Evolutionary conservation across 257 asterid genomes (phyloP).

Genomic region (Craterostigma plantagineum): DNA sequence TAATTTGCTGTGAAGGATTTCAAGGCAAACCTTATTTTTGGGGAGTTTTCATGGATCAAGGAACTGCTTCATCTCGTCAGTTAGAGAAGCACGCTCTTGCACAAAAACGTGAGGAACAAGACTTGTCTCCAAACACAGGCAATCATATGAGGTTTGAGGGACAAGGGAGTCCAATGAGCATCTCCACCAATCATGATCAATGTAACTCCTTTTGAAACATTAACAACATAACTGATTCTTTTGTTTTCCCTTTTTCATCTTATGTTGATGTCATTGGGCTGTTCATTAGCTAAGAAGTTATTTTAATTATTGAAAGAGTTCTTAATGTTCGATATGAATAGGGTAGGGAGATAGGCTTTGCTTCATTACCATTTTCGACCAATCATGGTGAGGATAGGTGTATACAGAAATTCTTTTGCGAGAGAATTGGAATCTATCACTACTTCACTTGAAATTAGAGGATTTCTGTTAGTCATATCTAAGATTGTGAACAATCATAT

Average conservation of each 20-base stretch:
- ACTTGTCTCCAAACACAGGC: conserved; percentile 17
- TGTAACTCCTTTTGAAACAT: conserved; percentile 19
- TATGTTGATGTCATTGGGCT: not conserved
- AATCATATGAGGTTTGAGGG: conserved; percentile 12
- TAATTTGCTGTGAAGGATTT: conserved; percentile 21
- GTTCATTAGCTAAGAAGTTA: no score
- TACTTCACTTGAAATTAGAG: no score
- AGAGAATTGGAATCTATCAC: no score
- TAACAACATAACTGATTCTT: not conserved
- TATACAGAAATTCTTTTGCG: no score
- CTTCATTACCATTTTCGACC: no score
- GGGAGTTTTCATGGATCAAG: conserved; percentile 36
- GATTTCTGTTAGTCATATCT: no score
- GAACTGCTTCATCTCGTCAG: conserved; percentile 11
- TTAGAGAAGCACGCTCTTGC: conserved; percentile 11
- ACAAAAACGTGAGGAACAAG: conserved; percentile 12
- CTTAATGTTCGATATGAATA: no score
- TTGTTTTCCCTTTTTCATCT: not conserved
- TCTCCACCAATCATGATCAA: conserved; percentile 15
- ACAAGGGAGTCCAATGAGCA: conserved; percentile 12
- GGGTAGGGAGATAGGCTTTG: no score
- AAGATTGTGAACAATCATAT: no score
- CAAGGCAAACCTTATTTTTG: conserved; percentile 37
- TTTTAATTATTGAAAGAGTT: no score
- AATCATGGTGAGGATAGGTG: no score